These are phyloP conservation scores for Macrophomina pseudophaseolina DNA, from an alignment of 2,329 filamentous ascomycete genomes.

Conservation along the genomic window DNA sequence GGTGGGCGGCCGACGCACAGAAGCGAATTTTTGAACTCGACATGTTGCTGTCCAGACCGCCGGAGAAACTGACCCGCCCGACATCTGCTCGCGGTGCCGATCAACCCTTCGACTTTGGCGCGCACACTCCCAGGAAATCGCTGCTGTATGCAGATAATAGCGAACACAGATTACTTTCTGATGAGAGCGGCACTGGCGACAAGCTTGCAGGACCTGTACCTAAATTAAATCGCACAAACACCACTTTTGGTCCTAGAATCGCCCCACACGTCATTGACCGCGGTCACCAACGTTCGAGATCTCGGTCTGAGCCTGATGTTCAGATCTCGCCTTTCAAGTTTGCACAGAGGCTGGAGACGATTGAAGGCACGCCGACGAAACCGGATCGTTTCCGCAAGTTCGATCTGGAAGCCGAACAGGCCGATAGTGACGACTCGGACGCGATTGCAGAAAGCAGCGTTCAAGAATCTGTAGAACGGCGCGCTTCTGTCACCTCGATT, in stretches of 20 bases:
- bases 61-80: conserved; percentile 24
- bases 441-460: conserved; percentile 11
- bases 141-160: background rate
- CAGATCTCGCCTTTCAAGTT: conserved; percentile 22
- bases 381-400: background rate
- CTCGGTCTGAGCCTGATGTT: conserved; percentile 21
- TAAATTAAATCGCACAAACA: conserved; percentile 25
- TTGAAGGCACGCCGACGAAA: conserved; percentile 24
- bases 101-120: conserved; percentile 19
- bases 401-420: conserved; percentile 9
- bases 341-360: conserved; percentile 18
- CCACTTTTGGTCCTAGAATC: conserved; percentile 15
- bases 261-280: background rate
- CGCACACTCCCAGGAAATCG: background rate
- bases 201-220: conserved; percentile 21
- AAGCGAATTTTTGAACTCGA: conserved; percentile 73
- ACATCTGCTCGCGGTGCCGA: conserved; percentile 26
- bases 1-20: conserved; percentile 82
- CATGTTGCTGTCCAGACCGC: conserved; percentile 25
- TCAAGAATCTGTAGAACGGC: conserved; percentile 29
- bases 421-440: conserved; percentile 21
- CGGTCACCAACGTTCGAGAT: conserved; percentile 25
- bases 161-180: conserved; percentile 17
- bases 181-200: background rate
- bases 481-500: conserved; percentile 42